Base-by-base conservation (phyloP, 257 asterid species). In the Nicotiana benthamiana region DNA sequence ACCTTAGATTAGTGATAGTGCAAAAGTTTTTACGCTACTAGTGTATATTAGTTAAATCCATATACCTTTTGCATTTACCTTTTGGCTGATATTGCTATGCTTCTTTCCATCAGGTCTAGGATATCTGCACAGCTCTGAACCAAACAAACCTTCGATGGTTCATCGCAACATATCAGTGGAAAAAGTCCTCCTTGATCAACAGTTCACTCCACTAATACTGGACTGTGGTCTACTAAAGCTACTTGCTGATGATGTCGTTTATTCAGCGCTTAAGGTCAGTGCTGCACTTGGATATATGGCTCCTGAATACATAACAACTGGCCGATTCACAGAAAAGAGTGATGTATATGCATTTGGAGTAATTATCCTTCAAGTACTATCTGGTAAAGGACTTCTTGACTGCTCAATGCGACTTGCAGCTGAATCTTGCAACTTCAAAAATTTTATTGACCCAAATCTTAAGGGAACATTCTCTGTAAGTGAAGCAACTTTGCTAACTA, bases 201-300 rank as follows among this genome's bases (percentile, higher is more conserved):
- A 83, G 17, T 85, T 87, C 85, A 91, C 80, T 65, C 98, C 99
- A 2, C 54, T 92, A 34, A 91, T 96, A 84, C 81, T 92, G 4
- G 99, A 94, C 52, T 88, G 92, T 2, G 99, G 99, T 18, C 93
- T 96, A 53, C 89, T 91, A 6, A 90, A 90, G 88, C 97, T 96
- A 70, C 97, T 95, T 15, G 97, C 99, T 0, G 97, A 95, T 27
- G 99, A 95, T 43, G 98, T 91, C 9, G 93, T 93, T 22, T 95
- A 90, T 91, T 95, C 99, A 2, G 99, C 98, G 79, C 91, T 95
- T 77, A 96, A 96, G 80, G 97, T 89, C 53, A 96, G 99, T 46
- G 99, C 99, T 3, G 98, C 94, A 1, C 77, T 96, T 18, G 99
- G 99, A 11, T 96, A 94, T 83, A 94, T 96, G 98, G 97, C 99